Evolutionary conservation across 1,139 yeast genomes (phyloP).

Genomic region (Maudiozyma humilis): DNA sequence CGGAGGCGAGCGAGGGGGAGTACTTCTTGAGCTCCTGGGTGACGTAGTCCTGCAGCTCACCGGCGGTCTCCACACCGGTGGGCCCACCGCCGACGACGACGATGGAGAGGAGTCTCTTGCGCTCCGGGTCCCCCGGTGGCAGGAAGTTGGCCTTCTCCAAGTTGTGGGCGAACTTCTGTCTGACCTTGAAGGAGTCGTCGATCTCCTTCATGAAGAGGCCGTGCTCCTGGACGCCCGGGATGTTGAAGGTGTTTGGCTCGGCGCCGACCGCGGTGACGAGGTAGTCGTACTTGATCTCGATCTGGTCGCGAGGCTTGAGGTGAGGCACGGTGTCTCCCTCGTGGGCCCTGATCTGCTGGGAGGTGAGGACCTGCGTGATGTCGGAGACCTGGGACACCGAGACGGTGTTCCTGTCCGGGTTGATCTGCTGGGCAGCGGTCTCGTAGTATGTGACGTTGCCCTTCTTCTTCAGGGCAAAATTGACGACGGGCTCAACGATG

Average conservation of each 20-base stretch:
- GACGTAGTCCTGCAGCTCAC: slow-evolving; percentile 86
- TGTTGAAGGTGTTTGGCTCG: slow-evolving; percentile 73
- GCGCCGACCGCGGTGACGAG: slow-evolving; percentile 81
- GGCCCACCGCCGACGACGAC: slow-evolving; percentile 92
- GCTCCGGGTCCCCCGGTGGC: slow-evolving; percentile 66
- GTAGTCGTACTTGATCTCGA: slow-evolving; percentile 52
- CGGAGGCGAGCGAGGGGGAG: slow-evolving; percentile 79
- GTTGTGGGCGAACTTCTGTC: slow-evolving; percentile 66
- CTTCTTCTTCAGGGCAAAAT: slow-evolving; percentile 65
- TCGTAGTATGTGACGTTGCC: slow-evolving; percentile 84
- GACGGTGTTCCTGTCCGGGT: slow-evolving; percentile 60
- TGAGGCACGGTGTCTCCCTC: slow-evolving; percentile 22
- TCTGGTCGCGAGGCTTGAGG: slow-evolving; percentile 31
- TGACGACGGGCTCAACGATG: slow-evolving; percentile 78
- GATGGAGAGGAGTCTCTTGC: slow-evolving; percentile 63
- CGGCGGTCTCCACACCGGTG: slow-evolving; percentile 86
- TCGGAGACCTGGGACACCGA: slow-evolving; percentile 41
- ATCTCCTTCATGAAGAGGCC: slow-evolving; percentile 82
- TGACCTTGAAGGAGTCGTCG: slow-evolving; percentile 68
- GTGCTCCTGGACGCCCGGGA: slow-evolving; percentile 70
- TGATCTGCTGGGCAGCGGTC: slow-evolving; percentile 84
- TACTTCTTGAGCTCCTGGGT: slow-evolving; percentile 83
- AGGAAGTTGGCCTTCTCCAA: slow-evolving; percentile 67
- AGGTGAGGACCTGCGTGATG: slow-evolving; percentile 28
- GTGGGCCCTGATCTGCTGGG: slow-evolving; percentile 18